These are phyloP conservation scores for Ceratobasidium sp. DNA, from an alignment of 1,284 basidiomycete species.

Conservation along the genomic window DNA sequence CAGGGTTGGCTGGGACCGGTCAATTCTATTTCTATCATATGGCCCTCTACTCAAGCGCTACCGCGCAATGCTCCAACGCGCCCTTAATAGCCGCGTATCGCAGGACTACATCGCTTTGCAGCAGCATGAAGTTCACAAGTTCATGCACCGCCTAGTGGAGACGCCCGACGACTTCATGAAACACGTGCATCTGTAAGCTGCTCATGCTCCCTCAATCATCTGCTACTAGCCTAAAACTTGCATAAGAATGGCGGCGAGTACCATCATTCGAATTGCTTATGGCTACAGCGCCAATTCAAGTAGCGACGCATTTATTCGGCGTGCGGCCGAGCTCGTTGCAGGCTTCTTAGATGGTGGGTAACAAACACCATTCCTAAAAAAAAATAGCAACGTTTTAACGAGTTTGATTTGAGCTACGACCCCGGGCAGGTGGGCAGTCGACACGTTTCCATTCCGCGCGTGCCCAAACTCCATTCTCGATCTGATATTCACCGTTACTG, in stretches of 20 bases:
- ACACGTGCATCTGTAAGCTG: slow-evolving; percentile 13
- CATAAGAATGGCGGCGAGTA: slow-evolving; percentile 8
- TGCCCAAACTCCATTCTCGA: not conserved
- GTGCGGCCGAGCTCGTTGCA: slow-evolving; percentile 2
- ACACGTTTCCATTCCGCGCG: slow-evolving; percentile 7
- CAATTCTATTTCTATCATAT: not conserved
- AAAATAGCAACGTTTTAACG: no score
- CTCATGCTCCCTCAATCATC: no score
- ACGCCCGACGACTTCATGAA: no score
- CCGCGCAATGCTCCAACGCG: not conserved
- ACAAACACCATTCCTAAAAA: no score
- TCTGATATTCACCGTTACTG: not conserved
- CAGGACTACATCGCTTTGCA: slow-evolving; percentile 11
- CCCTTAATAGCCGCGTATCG: slow-evolving; percentile 2
- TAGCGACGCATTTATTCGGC: not conserved
- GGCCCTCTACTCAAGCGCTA: no score
- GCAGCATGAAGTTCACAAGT: not conserved
- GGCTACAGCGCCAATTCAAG: slow-evolving; percentile 8
- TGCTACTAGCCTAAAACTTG: not conserved
- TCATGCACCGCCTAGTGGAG: not conserved
- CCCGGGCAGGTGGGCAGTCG: slow-evolving; percentile 24
- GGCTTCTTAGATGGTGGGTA: not conserved
- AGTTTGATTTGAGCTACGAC: not conserved
- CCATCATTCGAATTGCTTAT: slow-evolving; percentile 8
- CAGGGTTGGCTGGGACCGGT: slow-evolving; percentile 17